Percentiles rank a stretch among this genome's conserved stretches.
Evolutionary conservation across 169 alveolate species (phyloP).

Genomic region (Plasmodium inui): DNA sequence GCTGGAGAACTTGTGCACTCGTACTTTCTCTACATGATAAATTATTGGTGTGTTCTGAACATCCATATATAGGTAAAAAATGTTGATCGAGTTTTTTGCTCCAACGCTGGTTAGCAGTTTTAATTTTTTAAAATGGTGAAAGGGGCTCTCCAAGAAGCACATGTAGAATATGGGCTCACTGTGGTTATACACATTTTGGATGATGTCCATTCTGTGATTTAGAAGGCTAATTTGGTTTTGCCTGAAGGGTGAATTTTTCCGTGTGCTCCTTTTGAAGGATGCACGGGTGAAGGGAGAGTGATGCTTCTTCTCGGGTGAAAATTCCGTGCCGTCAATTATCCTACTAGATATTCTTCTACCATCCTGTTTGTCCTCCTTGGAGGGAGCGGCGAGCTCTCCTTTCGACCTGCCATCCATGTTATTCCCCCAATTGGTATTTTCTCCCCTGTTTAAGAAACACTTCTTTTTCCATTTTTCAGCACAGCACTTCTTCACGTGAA

Average conservation of each 20-base stretch:
- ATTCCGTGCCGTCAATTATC: background rate
- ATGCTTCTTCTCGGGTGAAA: background rate
- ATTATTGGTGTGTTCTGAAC: constrained; percentile 28
- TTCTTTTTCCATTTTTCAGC: background rate
- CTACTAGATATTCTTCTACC: background rate
- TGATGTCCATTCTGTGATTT: constrained; percentile 6
- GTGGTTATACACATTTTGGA: constrained; percentile 60
- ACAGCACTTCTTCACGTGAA: background rate
- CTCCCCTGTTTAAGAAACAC: background rate
- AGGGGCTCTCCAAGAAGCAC: constrained; percentile 42
- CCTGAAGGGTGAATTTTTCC: background rate
- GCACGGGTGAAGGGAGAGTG: background rate
- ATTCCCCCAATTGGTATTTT: background rate
- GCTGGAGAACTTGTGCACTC: constrained; percentile 40
- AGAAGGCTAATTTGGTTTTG: background rate
- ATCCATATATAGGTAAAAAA: constrained; percentile 28
- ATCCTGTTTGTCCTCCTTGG: background rate
- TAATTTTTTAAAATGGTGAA: constrained; percentile 29
- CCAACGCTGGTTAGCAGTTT: constrained; percentile 46
- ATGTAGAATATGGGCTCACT: constrained; percentile 60
- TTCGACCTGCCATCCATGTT: background rate
- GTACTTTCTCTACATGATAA: constrained; percentile 68
- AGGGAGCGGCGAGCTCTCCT: background rate
- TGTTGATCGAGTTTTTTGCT: constrained; percentile 53
- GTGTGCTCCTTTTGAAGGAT: background rate